Percentiles rank a stretch among this genome's conserved stretches.
Evolutionary conservation across 306 rosid species (phyloP).

Genomic region (Vachellia pachyceras): DNA sequence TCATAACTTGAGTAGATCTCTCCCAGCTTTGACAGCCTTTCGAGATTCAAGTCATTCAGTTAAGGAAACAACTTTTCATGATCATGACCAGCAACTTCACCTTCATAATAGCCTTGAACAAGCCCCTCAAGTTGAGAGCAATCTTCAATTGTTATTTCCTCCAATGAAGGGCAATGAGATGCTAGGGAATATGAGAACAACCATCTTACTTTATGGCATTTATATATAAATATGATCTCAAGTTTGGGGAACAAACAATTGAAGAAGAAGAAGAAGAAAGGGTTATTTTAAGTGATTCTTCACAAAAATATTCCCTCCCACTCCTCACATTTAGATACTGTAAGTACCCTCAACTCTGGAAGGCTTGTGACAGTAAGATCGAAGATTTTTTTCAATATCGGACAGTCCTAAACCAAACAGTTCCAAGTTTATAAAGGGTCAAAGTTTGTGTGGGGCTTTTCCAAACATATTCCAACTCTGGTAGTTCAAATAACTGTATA

Average conservation of each 20-base stretch:
- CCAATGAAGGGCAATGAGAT: too few species aligned
- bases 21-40: background rate
- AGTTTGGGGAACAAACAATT: too few species aligned
- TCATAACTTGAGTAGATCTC: too few species aligned
- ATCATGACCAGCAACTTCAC: background rate
- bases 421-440: background rate
- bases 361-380: background rate
- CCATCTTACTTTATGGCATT: too few species aligned
- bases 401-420: rapidly evolving
- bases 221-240: too few species aligned
- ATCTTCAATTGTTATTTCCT: rapidly evolving
- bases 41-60: rapidly evolving
- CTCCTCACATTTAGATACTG: background rate
- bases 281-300: too few species aligned
- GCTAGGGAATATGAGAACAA: too few species aligned
- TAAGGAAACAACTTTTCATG: background rate
- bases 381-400: background rate
- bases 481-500: rapidly evolving
- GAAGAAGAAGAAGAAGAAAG: too few species aligned
- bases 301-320: background rate
- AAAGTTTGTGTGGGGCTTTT: background rate
- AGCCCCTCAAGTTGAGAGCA: background rate
- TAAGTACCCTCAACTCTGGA: background rate
- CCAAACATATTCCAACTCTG: background rate
- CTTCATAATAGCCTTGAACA: background rate